Evolutionary conservation across 2,329 filamentous ascomycete species (phyloP).

Genomic region (Botrytis squamosa): DNA sequence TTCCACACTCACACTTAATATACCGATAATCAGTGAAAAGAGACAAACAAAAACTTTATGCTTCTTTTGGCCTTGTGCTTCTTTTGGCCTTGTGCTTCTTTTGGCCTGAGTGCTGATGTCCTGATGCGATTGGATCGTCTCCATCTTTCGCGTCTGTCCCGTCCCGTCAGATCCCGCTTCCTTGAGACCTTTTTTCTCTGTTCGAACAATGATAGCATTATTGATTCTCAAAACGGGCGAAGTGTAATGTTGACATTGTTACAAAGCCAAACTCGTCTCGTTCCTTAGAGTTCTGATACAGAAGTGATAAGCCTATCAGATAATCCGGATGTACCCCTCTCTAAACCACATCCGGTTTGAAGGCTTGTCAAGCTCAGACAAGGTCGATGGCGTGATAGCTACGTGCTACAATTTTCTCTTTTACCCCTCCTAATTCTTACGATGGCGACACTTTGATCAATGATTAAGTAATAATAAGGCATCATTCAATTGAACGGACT

Average conservation of each 20-base stretch:
- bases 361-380: slow-evolving; percentile 2
- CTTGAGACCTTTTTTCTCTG: not conserved
- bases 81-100: not conserved
- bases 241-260: not conserved
- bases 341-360: slow-evolving; percentile 17
- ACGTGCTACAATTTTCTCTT: slow-evolving; percentile 15
- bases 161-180: not conserved
- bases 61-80: not conserved
- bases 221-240: not conserved
- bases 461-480: slow-evolving; percentile 16
- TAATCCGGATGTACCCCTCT: slow-evolving; percentile 12
- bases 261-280: not conserved
- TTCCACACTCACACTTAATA: not conserved
- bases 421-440: not conserved
- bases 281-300: not conserved
- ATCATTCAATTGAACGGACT: not conserved
- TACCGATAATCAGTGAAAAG: not conserved
- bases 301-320: slow-evolving; percentile 2
- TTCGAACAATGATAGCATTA: not conserved
- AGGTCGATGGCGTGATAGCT: slow-evolving; percentile 21
- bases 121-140: not conserved
- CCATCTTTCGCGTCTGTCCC: not conserved
- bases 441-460: slow-evolving; percentile 17
- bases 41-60: not conserved
- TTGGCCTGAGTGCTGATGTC: not conserved